These are phyloP conservation scores for Alternaria novae-zelandiae DNA, from an alignment of 2,329 filamentous ascomycete species.

Conservation along the genomic window DNA sequence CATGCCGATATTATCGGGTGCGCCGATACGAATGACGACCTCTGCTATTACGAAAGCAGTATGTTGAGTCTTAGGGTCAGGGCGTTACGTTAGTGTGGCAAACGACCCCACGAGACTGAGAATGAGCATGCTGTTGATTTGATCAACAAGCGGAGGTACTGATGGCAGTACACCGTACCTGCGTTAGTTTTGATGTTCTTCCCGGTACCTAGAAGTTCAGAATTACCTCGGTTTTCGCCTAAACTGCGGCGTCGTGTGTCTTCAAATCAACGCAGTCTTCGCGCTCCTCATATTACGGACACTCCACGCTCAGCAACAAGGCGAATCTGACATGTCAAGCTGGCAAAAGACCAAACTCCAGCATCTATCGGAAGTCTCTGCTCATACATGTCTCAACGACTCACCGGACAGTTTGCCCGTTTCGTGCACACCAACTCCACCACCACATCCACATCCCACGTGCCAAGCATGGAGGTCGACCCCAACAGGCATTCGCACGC, in stretches of 20 bases:
- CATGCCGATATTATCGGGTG: background rate
- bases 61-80: background rate
- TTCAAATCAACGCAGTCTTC: background rate
- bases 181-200: constrained; percentile 1
- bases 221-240: background rate
- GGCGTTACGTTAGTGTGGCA: background rate
- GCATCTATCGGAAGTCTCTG: background rate
- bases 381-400: background rate
- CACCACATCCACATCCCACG: constrained; percentile 1
- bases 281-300: background rate
- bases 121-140: background rate
- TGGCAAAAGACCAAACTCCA: background rate
- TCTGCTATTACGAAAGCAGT: background rate
- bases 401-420: background rate
- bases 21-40: background rate
- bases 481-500: constrained; percentile 10
- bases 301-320: background rate
- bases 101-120: background rate
- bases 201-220: background rate
- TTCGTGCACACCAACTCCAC: constrained; percentile 2
- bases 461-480: constrained; percentile 1
- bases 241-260: background rate
- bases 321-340: no score
- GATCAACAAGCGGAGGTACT: background rate
- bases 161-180: background rate